Evolutionary conservation across 148 eudicot genomes (phyloP).

Genomic region (Rhododendron simsii): DNA sequence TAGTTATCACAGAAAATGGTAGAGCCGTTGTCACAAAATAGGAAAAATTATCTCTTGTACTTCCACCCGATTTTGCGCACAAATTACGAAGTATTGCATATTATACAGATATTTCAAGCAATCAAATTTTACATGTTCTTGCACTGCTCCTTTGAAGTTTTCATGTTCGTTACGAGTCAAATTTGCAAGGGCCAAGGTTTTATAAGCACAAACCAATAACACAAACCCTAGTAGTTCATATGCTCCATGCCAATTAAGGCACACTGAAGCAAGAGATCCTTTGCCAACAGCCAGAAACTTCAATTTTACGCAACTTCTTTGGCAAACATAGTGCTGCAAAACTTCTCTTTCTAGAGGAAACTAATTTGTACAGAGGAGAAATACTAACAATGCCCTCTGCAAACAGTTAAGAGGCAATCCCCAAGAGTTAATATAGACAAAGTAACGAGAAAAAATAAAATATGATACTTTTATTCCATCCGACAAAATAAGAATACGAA

Average conservation of each 20-base stretch:
- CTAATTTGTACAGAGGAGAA: not conserved
- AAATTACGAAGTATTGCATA: not conserved
- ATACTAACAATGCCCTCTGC: not conserved
- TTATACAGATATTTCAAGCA: not conserved
- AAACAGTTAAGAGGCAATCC: not conserved
- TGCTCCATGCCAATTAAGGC: not conserved
- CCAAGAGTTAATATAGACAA: not conserved
- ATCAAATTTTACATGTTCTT: not conserved
- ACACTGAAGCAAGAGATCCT: not conserved
- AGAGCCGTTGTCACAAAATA: not conserved
- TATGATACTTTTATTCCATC: not conserved
- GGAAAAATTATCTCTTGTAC: not conserved
- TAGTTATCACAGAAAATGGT: not conserved
- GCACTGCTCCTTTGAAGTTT: not conserved
- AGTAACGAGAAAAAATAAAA: not conserved
- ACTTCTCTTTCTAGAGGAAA: not conserved
- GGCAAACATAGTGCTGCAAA: not conserved
- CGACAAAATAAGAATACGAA: not conserved
- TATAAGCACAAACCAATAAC: not conserved
- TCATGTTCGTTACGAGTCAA: not conserved
- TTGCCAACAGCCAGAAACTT: not conserved
- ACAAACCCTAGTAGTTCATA: not conserved
- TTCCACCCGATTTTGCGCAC: not conserved
- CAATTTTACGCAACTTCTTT: not conserved
- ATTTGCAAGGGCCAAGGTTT: not conserved